Evolutionary conservation across 306 rosid species (phyloP).

Genomic region (Pachyrhizus erosus): DNA sequence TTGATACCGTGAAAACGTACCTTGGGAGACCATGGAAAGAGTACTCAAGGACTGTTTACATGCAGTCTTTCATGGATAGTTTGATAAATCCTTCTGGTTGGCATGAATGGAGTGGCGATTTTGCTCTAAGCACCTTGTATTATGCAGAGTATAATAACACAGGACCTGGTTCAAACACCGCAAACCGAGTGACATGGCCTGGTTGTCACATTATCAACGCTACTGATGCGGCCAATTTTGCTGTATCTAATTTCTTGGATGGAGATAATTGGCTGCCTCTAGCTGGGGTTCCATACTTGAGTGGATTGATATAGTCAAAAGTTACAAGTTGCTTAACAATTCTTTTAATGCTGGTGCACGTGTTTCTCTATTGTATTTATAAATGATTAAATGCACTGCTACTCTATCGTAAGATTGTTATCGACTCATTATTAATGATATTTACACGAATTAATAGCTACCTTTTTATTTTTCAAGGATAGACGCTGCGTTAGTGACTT

Average conservation of each 20-base stretch:
- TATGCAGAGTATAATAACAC: slow-evolving; percentile 72
- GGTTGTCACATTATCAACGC: slow-evolving; percentile 67
- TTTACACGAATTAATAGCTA: neutral
- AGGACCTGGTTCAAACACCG: slow-evolving; percentile 67
- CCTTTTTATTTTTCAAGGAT: neutral
- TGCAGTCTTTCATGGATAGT: slow-evolving; percentile 60
- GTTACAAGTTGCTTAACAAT: neutral
- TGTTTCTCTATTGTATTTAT: neutral
- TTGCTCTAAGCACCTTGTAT: slow-evolving; percentile 63
- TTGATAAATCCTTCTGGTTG: slow-evolving; percentile 65
- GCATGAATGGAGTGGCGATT: slow-evolving; percentile 69
- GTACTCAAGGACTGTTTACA: slow-evolving; percentile 65
- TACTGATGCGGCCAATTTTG: slow-evolving; percentile 66
- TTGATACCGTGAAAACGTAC: slow-evolving; percentile 52
- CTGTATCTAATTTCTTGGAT: slow-evolving; percentile 61
- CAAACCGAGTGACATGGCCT: slow-evolving; percentile 59
- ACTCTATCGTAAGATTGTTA: neutral
- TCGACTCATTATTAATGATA: neutral
- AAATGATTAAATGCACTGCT: neutral
- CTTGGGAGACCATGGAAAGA: slow-evolving; percentile 88
- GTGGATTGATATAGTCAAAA: slow-evolving; percentile 50
- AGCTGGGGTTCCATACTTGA: slow-evolving; percentile 64
- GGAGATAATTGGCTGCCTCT: slow-evolving; percentile 68
- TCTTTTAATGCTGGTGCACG: neutral
- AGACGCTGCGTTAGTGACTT: neutral